phyloP scores from a whole-genome alignment of 257 asterid species.

The Lycium barbarum region DNA sequence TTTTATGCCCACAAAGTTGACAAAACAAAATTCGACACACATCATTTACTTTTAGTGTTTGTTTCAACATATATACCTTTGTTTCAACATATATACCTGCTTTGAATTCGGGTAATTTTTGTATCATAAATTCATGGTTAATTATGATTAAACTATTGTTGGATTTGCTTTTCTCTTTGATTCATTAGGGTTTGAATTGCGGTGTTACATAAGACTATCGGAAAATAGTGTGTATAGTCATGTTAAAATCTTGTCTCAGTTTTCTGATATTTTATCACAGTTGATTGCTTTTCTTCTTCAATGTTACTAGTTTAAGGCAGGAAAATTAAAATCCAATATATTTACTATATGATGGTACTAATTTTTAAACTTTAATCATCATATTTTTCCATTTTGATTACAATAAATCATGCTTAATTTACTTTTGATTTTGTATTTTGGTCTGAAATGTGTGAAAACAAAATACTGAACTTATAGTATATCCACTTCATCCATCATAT shows the following conservation, averaged over 20 bases:
- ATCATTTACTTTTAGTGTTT: background rate
- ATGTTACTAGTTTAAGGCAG: background rate
- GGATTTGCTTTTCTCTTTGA: background rate
- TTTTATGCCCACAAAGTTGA: slow-evolving; percentile 33
- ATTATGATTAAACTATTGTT: background rate
- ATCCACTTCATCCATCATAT: background rate
- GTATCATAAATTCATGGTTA: background rate
- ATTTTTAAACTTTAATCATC: background rate
- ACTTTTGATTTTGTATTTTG: background rate
- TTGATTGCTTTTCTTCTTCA: background rate
- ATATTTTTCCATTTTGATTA: background rate
- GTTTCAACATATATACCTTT: background rate
- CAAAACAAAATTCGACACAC: slow-evolving; percentile 20
- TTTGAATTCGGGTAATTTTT: background rate
- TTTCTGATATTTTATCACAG: background rate
- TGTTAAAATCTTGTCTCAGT: background rate
- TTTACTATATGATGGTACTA: background rate
- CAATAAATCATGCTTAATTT: background rate
- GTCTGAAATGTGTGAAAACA: background rate
- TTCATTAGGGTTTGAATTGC: background rate
- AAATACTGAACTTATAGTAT: background rate
- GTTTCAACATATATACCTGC: background rate
- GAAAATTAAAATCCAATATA: background rate
- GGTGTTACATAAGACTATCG: background rate
- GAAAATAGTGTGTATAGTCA: background rate